Percentiles rank a stretch among this genome's conserved stretches.
Evolutionary conservation across 106 monocot species (phyloP).

Genomic region (Acanthochlamys bracteata): DNA sequence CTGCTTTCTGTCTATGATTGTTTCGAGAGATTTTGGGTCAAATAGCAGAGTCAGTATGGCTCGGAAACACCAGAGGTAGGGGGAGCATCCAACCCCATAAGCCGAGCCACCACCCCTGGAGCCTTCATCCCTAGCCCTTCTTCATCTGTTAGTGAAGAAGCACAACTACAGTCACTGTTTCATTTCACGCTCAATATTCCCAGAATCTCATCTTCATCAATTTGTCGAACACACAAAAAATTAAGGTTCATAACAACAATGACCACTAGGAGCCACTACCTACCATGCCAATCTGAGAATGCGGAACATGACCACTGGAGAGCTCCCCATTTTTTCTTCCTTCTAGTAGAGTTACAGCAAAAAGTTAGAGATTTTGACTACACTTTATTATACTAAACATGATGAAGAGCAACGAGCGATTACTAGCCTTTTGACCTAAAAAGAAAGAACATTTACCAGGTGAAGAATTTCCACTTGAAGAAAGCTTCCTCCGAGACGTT

Average conservation of each 20-base stretch:
- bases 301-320: conserved; percentile 20
- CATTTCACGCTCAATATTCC: conserved; percentile 51
- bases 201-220: conserved; percentile 51
- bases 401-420: background rate
- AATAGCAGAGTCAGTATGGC: conserved; percentile 51
- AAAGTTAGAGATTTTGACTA: background rate
- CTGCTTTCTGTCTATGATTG: conserved; percentile 27
- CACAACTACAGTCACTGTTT: conserved; percentile 77
- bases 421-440: background rate
- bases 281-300: conserved; percentile 40
- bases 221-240: conserved; percentile 15
- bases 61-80: conserved; percentile 54
- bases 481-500: conserved; percentile 85
- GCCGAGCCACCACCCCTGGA: conserved; percentile 82
- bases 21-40: conserved; percentile 31
- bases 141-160: conserved; percentile 88
- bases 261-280: conserved; percentile 6
- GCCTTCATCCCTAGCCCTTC: conserved; percentile 52
- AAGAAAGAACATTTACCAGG: conserved; percentile 42
- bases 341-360: conserved; percentile 26
- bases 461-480: conserved; percentile 39
- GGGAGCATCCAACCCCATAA: conserved; percentile 89
- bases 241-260: background rate
- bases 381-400: background rate
- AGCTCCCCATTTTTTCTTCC: conserved; percentile 47